These are phyloP conservation scores for Clonostachys rosea DNA, from an alignment of 2,329 filamentous ascomycete species.

Conservation along the genomic window DNA sequence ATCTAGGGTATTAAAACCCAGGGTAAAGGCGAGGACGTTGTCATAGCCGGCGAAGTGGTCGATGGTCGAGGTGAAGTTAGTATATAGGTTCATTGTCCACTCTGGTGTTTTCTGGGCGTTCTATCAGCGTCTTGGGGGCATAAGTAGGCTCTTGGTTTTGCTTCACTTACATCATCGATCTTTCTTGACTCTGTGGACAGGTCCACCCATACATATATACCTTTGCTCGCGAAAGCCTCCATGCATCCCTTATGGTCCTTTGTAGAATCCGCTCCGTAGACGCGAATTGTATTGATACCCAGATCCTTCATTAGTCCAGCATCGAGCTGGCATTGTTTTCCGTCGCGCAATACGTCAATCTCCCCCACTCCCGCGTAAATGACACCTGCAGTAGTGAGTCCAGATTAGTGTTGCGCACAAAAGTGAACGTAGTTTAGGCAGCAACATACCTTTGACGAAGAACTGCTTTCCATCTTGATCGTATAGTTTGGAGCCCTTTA, in stretches of 20 bases:
- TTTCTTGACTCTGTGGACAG: not conserved
- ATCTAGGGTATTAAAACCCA: not conserved
- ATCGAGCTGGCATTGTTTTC: not conserved
- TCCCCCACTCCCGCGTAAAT: not conserved
- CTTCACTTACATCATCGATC: not conserved
- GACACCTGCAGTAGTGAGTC: no score
- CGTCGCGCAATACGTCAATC: not conserved
- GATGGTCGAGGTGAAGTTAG: not conserved
- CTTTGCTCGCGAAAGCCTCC: not conserved
- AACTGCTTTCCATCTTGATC: conserved; percentile 1
- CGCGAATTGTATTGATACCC: not conserved
- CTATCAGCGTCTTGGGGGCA: not conserved
- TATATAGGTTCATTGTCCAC: not conserved
- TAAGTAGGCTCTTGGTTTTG: not conserved
- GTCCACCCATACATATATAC: conserved; percentile 1
- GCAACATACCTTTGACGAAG: conserved; percentile 1
- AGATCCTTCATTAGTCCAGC: not conserved
- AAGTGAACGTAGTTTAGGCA: not conserved
- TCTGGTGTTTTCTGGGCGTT: not conserved
- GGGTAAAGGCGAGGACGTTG: not conserved
- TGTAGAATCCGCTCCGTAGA: not conserved
- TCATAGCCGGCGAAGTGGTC: not conserved
- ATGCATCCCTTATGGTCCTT: not conserved
- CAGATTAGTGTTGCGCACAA: not conserved
- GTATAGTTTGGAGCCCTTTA: conserved; percentile 1